Percentiles rank a stretch among this genome's conserved stretches.
Conservation (phyloP, 2,329 filamentous ascomycete genomes). For the Alternaria brassicae region DNA sequence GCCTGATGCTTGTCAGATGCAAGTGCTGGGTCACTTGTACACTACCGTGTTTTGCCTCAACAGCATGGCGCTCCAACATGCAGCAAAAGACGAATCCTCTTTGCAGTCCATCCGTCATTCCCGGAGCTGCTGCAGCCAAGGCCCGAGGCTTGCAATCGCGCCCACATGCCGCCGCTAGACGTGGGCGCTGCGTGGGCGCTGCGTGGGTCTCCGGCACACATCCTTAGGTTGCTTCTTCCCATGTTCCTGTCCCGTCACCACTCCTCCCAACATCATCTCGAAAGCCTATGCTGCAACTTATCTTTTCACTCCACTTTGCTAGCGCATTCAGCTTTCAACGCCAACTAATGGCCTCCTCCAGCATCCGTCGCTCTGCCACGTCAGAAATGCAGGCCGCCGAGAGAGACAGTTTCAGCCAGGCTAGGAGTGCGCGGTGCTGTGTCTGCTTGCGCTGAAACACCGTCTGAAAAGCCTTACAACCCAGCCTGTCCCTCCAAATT, state of each 20-base stretch:
- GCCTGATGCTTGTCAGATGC: neutral
- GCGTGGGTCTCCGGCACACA: constrained; percentile 13
- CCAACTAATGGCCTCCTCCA: constrained; percentile 34
- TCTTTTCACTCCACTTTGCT: neutral
- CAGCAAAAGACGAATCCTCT: constrained; percentile 6
- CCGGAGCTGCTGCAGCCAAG: constrained; percentile 22
- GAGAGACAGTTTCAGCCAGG: constrained; percentile 66
- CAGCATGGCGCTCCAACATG: neutral
- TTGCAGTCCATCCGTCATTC: constrained; percentile 14
- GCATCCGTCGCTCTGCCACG: constrained; percentile 38
- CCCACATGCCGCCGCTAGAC: constrained; percentile 23
- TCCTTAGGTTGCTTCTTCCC: constrained; percentile 17
- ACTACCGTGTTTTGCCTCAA: constrained; percentile 3
- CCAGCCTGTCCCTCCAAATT: constrained; percentile 61
- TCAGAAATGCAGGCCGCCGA: constrained; percentile 34
- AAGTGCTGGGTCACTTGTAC: neutral
- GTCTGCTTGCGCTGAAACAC: constrained; percentile 77
- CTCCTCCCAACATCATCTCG: constrained; percentile 2
- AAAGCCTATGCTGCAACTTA: neutral
- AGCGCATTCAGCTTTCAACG: constrained; percentile 11
- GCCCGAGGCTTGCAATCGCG: constrained; percentile 14
- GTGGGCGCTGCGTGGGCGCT: constrained; percentile 13
- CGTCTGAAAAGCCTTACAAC: constrained; percentile 71
- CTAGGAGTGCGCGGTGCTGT: constrained; percentile 67
- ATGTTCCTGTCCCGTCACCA: neutral